Evolutionary conservation across 83 land plant species (phyloP).

Genomic region (Larix sibirica): DNA sequence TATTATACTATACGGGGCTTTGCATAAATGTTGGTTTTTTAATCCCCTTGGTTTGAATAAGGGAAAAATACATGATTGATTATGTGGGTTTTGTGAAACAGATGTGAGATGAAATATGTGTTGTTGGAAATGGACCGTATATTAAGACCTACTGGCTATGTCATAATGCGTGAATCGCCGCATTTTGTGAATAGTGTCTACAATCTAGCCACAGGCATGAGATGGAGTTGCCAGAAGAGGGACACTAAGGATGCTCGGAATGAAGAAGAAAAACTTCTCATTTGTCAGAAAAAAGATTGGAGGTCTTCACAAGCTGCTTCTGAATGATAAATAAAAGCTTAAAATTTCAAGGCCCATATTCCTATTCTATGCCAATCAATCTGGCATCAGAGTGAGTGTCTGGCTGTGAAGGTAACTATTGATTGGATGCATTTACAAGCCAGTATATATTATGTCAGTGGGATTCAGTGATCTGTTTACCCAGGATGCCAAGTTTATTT

Average conservation of each 20-base stretch:
- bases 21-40: neutral
- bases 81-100: slow-evolving; percentile 23
- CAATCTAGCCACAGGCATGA: slow-evolving; percentile 66
- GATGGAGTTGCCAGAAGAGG: slow-evolving; percentile 66
- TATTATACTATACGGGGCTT: too few species aligned
- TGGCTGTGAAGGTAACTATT: neutral
- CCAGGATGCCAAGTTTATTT: slow-evolving; percentile 1
- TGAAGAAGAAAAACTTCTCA: slow-evolving; percentile 63
- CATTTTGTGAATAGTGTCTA: slow-evolving; percentile 62
- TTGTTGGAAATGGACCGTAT: slow-evolving; percentile 90
- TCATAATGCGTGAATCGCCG: slow-evolving; percentile 71
- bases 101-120: slow-evolving; percentile 92
- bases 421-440: neutral
- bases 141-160: slow-evolving; percentile 75
- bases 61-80: neutral
- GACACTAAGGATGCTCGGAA: slow-evolving; percentile 40
- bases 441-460: neutral
- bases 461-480: neutral
- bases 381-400: neutral
- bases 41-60: neutral
- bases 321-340: neutral
- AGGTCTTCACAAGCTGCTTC: slow-evolving; percentile 26
- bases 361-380: neutral
- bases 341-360: neutral
- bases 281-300: slow-evolving; percentile 84